Base-by-base conservation (phyloP, 495 filamentous ascomycete genomes). In the Parathielavia hyrcaniae region DNA sequence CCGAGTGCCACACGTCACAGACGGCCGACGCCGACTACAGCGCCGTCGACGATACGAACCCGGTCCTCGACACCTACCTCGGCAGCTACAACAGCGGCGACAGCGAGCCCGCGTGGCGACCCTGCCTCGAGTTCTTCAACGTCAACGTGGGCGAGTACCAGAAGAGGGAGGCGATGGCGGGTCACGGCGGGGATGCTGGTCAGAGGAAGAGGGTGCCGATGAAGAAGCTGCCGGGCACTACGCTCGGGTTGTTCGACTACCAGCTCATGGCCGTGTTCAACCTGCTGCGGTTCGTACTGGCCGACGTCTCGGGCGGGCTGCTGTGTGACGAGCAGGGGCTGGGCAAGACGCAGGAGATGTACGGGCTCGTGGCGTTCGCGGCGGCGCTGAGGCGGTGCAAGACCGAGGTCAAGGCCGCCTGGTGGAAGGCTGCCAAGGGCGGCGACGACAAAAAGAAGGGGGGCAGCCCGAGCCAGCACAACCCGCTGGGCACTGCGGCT, bases 261-360 rank as follows among this genome's bases (percentile, higher is more conserved):
- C 67, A 69, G 53, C 56, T 67, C 34, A 65, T 67, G 48, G 67
- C 55, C 0, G 49, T 67, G 26, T 56, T 53, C 52, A 69, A 63
- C 9, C 50, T 69, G 12, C 13, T 63, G 5, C 48, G 38, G 32
- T 39, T 63, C 20, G 9, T 40, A 5, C 55, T 64, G 10, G 9
- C 34, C n/a, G 62, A 58, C 10, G 61, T 67, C 0, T n/a, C 48
- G 12, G 67, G 67, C 17, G 64, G 67, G 14, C 44, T 67, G 34
- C 32, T 69, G 34, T 56, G 58, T 10, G 67, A 69, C 38, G 67
- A 69, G 45, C 64, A 69, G 39, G 67, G 67, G 1, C 53, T 69
- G 46, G 67, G 67, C 23, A 69, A 69, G 58, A 69, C 64, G 19
- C 59, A 63, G 45, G 64, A 69, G 41, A 65, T 67, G 61, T 63